Evolutionary conservation across 345 rosid species (phyloP).

Genomic region (Combretum micranthum): DNA sequence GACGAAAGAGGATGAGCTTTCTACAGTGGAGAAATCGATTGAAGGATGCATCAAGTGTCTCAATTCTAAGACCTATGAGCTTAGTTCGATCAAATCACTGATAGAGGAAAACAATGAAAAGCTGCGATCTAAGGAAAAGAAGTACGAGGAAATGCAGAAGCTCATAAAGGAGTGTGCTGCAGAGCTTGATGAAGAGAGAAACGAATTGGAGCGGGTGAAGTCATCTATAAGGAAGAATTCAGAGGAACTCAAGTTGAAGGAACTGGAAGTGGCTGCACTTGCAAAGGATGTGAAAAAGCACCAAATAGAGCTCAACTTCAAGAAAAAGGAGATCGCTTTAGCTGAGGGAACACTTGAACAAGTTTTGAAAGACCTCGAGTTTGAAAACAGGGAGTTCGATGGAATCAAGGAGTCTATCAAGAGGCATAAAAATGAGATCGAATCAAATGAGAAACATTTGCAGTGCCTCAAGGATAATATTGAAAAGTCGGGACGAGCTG

Average conservation of each 20-base stretch:
- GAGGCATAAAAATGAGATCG: neutral
- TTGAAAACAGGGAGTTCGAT: neutral
- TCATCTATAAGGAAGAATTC: neutral
- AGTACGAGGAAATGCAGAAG: neutral
- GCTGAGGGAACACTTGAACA: neutral
- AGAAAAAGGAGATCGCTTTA: neutral
- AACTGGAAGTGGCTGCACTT: neutral
- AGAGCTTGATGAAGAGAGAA: neutral
- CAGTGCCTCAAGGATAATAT: neutral
- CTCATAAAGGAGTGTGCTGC: neutral
- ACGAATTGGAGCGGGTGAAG: neutral
- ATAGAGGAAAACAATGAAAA: neutral
- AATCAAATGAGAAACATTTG: constrained; percentile 3
- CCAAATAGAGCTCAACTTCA: neutral
- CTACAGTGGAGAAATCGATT: no score
- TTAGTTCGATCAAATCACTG: no score
- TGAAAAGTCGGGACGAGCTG: constrained; percentile 3
- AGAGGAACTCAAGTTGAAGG: constrained; percentile 9
- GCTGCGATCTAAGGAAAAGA: neutral
- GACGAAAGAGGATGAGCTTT: constrained; percentile 5
- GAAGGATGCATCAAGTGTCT: no score
- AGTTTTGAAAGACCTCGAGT: neutral
- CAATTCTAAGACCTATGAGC: no score
- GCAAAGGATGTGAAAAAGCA: neutral
- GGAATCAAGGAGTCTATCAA: neutral